Conservation (phyloP, 2,329 filamentous ascomycete species). For the Botrytis galanthina region DNA sequence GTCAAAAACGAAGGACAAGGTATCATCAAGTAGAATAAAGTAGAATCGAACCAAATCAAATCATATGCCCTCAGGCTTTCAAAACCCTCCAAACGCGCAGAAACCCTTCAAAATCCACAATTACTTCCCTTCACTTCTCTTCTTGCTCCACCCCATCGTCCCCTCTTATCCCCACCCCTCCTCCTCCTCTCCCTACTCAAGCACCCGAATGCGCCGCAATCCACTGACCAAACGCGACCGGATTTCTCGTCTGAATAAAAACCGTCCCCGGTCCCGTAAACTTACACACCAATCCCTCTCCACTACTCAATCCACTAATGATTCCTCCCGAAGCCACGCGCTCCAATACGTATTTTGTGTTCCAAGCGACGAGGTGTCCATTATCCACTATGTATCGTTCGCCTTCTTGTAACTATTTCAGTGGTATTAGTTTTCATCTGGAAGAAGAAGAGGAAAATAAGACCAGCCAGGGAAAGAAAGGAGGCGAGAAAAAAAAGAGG, state of each 20-base stretch:
- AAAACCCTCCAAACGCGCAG: background rate
- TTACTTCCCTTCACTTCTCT: too few species aligned
- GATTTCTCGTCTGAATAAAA: conserved; percentile 89
- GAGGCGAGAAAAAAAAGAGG: background rate
- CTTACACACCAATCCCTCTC: conserved; percentile 89
- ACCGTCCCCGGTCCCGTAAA: conserved; percentile 90
- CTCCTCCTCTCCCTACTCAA: background rate
- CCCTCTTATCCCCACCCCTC: too few species aligned
- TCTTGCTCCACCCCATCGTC: background rate
- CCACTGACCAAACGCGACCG: conserved; percentile 43
- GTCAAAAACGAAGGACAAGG: background rate
- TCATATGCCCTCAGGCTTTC: background rate
- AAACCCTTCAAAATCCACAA: background rate
- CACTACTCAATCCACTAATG: conserved; percentile 78
- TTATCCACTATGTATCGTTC: conserved; percentile 94
- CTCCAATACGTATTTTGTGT: conserved; percentile 89
- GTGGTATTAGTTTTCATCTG: background rate
- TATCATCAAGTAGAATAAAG: background rate
- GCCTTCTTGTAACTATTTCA: conserved; percentile 45
- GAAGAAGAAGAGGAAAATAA: background rate
- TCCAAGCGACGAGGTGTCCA: conserved; percentile 93
- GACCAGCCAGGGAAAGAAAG: background rate
- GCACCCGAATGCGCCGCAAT: conserved; percentile 12
- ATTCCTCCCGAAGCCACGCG: conserved; percentile 87
- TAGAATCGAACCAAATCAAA: background rate